These are phyloP conservation scores for Skeletonema costatum DNA, from an alignment of 108 stramenopile species.

Conservation along the genomic window DNA sequence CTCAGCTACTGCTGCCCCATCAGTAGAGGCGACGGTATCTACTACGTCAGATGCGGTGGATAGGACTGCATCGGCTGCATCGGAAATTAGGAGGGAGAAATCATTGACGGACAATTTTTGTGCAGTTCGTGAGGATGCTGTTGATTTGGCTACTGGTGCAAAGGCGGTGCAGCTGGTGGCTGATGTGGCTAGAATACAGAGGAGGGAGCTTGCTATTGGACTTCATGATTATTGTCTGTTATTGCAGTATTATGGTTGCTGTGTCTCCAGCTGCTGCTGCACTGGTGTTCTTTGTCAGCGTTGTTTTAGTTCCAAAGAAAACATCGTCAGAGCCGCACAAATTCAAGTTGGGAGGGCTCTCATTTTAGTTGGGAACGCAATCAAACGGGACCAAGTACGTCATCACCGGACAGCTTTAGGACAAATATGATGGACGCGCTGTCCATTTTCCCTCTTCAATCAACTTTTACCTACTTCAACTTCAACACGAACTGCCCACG, in stretches of 20 bases:
- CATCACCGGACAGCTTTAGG: background rate
- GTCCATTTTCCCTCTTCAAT: background rate
- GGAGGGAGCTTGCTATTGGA: background rate
- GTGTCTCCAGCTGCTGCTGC: background rate
- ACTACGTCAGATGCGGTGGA: slow-evolving; percentile 4
- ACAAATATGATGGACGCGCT: background rate
- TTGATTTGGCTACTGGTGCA: background rate
- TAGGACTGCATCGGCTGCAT: slow-evolving; percentile 10
- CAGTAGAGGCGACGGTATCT: background rate
- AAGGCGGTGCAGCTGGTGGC: background rate
- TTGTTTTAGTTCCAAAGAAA: background rate
- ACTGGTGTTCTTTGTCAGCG: background rate
- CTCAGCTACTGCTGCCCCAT: background rate
- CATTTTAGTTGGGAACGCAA: too few relatives aligned
- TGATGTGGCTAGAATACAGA: background rate
- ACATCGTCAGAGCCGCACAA: background rate
- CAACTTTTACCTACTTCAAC: background rate
- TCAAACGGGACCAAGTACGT: background rate
- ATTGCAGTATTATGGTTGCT: background rate
- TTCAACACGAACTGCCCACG: background rate
- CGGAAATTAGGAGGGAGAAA: slow-evolving; percentile 22
- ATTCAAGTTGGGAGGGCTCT: background rate
- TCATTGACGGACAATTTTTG: slow-evolving; percentile 3
- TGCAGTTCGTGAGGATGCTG: background rate
- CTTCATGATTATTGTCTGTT: background rate